A percentile compares a stretch with the other conserved stretches of the same genome.
phyloP scores from a whole-genome alignment of 768 basidiomycete species.

The Pholiota molesta region DNA sequence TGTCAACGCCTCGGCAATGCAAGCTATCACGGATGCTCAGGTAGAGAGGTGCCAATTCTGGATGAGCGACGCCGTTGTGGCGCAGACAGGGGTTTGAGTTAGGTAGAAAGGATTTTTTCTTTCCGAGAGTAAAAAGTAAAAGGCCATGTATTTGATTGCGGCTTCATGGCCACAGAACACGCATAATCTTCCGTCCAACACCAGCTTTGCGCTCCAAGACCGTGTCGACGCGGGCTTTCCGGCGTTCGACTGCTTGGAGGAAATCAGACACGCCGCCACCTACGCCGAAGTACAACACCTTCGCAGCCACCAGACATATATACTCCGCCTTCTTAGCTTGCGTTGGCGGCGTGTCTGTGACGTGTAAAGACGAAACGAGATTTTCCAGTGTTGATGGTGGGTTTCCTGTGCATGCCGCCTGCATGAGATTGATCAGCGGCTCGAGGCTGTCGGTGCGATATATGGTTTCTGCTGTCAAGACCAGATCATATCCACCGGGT shows the following conservation, averaged over 20 bases:
- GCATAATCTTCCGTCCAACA: constrained; percentile 57
- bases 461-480: constrained; percentile 93
- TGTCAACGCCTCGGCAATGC: constrained; percentile 31
- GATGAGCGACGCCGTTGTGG: constrained; percentile 39
- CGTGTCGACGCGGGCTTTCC: constrained; percentile 40
- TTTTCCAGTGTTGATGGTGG: constrained; percentile 1
- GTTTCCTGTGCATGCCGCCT: constrained; percentile 33
- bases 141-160: neutral
- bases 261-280: constrained; percentile 88
- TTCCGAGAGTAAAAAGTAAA: neutral
- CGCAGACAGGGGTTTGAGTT: constrained; percentile 35
- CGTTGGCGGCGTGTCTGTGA: neutral
- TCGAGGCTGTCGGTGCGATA: constrained; percentile 71
- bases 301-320: constrained; percentile 83
- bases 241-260: constrained; percentile 50
- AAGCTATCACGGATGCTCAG: constrained; percentile 30
- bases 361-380: constrained; percentile 9
- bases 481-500: constrained; percentile 57
- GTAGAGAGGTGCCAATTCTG: constrained; percentile 42
- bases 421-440: constrained; percentile 59
- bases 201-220: constrained; percentile 71
- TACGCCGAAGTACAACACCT: constrained; percentile 95
- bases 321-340: constrained; percentile 13
- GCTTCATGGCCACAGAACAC: constrained; percentile 19
- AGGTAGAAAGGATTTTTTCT: no score